Conservation (phyloP, 768 basidiomycete genomes). For the Termitomyces eurrhizus region DNA sequence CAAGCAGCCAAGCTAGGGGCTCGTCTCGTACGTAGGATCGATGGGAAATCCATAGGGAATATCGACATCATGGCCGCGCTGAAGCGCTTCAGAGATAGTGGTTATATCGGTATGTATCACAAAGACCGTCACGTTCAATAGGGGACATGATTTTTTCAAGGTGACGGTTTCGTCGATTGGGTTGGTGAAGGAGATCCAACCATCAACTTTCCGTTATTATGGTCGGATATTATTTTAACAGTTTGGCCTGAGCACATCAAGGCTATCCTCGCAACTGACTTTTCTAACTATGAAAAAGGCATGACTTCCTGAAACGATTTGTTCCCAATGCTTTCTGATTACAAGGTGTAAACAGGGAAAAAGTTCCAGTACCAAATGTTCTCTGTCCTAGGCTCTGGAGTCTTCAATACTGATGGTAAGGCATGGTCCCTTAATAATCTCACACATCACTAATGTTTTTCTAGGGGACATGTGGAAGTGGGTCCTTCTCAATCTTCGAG, state of each 20-base stretch:
- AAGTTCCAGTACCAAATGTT: conserved; percentile 38
- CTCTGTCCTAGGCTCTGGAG: conserved; percentile 55
- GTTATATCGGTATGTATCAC: conserved; percentile 43
- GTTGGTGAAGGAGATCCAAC: conserved; percentile 35
- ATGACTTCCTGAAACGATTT: not conserved
- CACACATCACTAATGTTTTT: not conserved
- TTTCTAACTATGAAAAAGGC: conserved; percentile 60
- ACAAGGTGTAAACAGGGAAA: conserved; percentile 26
- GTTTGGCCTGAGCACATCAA: conserved; percentile 53
- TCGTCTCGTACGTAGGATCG: conserved; percentile 34
- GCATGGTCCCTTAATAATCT: not conserved
- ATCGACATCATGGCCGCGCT: conserved; percentile 36
- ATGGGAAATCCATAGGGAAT: conserved; percentile 41
- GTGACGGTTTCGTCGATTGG: conserved; percentile 36
- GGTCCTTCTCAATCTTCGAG: conserved; percentile 27
- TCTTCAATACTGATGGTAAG: conserved; percentile 66
- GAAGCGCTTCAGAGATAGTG: conserved; percentile 33
- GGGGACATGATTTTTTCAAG: conserved; percentile 20
- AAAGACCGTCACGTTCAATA: not conserved
- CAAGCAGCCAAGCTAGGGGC: conserved; percentile 44
- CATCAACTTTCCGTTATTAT: conserved; percentile 42
- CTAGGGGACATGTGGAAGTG: conserved; percentile 37
- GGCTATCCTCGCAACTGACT: conserved; percentile 52
- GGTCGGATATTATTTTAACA: conserved; percentile 43
- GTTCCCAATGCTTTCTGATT: not conserved